phyloP scores from a whole-genome alignment of 306 rosid species.

The Gastrolobium villosum region DNA sequence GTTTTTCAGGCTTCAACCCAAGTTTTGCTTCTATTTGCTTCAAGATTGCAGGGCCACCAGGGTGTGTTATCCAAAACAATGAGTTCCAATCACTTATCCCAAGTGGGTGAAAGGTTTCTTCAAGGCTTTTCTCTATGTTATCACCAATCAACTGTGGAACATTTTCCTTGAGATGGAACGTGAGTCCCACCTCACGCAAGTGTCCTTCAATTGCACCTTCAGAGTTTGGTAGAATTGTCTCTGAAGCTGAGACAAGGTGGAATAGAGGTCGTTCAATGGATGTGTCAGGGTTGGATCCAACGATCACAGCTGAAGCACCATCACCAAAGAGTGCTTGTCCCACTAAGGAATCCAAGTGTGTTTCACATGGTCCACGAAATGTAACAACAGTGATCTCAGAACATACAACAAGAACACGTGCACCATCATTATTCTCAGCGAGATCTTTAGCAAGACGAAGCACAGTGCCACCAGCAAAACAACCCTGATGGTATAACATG shows the following conservation, averaged over 20 bases:
- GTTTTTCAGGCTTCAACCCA: constrained; percentile 46
- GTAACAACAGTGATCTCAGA: constrained; percentile 41
- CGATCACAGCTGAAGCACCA: constrained; percentile 50
- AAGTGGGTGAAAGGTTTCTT: constrained; percentile 16
- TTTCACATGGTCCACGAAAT: constrained; percentile 42
- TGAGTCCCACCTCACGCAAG: constrained; percentile 54
- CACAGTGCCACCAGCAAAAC: constrained; percentile 51
- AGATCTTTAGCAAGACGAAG: constrained; percentile 57
- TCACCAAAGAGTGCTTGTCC: constrained; percentile 62
- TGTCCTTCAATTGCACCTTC: constrained; percentile 51
- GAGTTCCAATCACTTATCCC: constrained; percentile 53
- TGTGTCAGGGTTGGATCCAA: constrained; percentile 43
- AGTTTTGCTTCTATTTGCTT: constrained; percentile 30
- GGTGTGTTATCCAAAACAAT: constrained; percentile 43
- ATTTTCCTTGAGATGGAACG: constrained; percentile 37
- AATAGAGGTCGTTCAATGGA: constrained; percentile 35
- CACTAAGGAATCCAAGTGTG: constrained; percentile 49
- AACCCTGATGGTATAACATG: constrained; percentile 56
- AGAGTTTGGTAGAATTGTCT: constrained; percentile 44
- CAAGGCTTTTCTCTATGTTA: constrained; percentile 36
- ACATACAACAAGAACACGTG: constrained; percentile 56
- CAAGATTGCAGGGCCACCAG: constrained; percentile 54
- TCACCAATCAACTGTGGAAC: constrained; percentile 42
- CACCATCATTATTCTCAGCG: constrained; percentile 49
- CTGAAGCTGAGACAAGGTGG: neutral